Percentiles rank a stretch among this genome's conserved stretches.
phyloP scores from a whole-genome alignment of 257 asterid species.

The Przewalskia tangutica region DNA sequence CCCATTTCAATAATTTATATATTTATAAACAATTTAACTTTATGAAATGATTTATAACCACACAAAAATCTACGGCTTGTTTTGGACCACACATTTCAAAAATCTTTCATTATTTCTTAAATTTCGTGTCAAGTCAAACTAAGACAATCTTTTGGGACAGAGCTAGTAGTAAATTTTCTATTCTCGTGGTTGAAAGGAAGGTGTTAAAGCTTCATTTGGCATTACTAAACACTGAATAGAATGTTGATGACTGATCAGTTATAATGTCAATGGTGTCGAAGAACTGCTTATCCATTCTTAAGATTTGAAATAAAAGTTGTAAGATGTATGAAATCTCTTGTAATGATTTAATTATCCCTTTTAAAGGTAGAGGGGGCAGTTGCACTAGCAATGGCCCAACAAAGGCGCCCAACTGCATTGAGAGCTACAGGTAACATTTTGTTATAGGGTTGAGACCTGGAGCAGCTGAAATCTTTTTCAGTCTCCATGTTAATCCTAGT shows the following conservation, averaged over 20 bases:
- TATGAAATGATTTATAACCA: too few species aligned
- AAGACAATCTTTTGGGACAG: too few species aligned
- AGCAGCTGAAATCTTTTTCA: not conserved
- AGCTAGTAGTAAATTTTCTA: not conserved
- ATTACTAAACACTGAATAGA: not conserved
- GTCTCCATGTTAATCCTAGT: not conserved
- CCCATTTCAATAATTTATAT: too few species aligned
- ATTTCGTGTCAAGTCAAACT: too few species aligned
- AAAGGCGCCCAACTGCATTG: conserved; percentile 42
- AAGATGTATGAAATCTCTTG: not conserved
- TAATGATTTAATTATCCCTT: not conserved
- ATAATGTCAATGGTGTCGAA: not conserved
- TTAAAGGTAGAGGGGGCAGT: conserved; percentile 80
- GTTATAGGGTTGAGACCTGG: not conserved
- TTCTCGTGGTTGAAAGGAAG: not conserved
- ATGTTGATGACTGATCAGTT: not conserved
- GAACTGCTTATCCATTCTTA: not conserved
- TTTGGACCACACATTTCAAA: too few species aligned
- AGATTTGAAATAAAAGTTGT: not conserved
- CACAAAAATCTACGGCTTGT: too few species aligned
- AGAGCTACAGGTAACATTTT: conserved; percentile 28
- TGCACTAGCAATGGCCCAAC: conserved; percentile 78
- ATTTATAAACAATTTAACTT: too few species aligned
- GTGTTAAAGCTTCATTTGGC: not conserved
- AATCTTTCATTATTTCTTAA: too few species aligned